Percentiles rank a stretch among this genome's conserved stretches.
phyloP scores from a whole-genome alignment of 768 basidiomycete species.

The Pleurotus citrinopileatus region DNA sequence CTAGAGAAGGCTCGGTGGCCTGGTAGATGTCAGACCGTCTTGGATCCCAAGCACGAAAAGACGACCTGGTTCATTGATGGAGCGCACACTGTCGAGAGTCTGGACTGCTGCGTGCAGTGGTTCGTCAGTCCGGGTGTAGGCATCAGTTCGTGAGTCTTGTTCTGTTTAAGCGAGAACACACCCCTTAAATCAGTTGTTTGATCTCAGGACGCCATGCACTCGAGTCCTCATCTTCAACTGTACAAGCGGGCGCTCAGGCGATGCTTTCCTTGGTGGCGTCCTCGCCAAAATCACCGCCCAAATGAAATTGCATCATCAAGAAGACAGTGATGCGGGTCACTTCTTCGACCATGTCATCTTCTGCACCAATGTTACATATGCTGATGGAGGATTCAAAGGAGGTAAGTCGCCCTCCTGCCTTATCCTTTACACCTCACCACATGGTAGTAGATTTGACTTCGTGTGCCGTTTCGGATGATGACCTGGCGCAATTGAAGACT shows the following conservation, averaged over 20 bases:
- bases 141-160: background rate
- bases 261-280: constrained; percentile 62
- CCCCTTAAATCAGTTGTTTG: no score
- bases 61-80: constrained; percentile 93
- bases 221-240: constrained; percentile 93
- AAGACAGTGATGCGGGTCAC: constrained; percentile 27
- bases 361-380: constrained; percentile 95
- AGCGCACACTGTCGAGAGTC: constrained; percentile 91
- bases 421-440: constrained; percentile 1
- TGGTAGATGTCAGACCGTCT: constrained; percentile 86
- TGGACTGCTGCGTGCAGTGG: constrained; percentile 87
- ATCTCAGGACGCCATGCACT: constrained; percentile 22
- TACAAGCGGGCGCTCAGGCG: constrained; percentile 84
- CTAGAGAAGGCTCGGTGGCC: constrained; percentile 82
- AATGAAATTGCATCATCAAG: constrained; percentile 36
- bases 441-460: constrained; percentile 67
- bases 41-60: constrained; percentile 48
- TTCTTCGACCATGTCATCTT: constrained; percentile 91
- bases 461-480: constrained; percentile 57
- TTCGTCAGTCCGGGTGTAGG: constrained; percentile 64
- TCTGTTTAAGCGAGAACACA: background rate
- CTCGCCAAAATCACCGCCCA: constrained; percentile 47
- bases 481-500: constrained; percentile 63
- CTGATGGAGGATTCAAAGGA: constrained; percentile 85
- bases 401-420: constrained; percentile 43